phyloP scores from a whole-genome alignment of 2,329 filamentous ascomycete species.

The Ceratocystis destructans region DNA sequence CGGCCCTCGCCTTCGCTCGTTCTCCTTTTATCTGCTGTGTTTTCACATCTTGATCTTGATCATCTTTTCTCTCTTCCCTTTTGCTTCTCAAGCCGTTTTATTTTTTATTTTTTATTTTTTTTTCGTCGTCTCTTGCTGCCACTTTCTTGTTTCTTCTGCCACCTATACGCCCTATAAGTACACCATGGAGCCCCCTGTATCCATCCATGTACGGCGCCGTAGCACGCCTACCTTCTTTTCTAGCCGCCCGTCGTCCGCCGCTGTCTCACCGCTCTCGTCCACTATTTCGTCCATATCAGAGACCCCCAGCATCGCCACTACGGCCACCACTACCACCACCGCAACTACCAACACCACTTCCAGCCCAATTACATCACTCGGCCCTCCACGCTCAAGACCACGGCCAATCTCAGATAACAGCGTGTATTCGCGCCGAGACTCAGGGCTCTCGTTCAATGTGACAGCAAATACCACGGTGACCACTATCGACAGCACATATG shows the following conservation, averaged over 20 bases:
- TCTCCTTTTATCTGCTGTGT: neutral
- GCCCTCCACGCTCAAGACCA: neutral
- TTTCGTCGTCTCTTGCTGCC: neutral
- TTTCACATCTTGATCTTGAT: neutral
- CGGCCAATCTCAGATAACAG: constrained; percentile 20
- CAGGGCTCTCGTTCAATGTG: constrained; percentile 33
- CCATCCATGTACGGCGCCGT: constrained; percentile 5
- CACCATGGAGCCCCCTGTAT: constrained; percentile 5
- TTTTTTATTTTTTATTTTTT: neutral
- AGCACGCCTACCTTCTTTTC: constrained; percentile 10
- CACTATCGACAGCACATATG: constrained; percentile 24
- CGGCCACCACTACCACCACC: neutral
- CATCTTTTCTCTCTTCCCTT: neutral
- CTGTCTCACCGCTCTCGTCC: constrained; percentile 7
- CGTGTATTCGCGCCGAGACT: constrained; percentile 31
- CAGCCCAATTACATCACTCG: neutral
- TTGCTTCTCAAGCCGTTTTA: neutral
- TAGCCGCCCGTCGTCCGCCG: neutral
- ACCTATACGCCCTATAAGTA: neutral
- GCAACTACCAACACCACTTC: neutral
- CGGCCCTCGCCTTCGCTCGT: neutral
- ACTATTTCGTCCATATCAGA: constrained; percentile 13
- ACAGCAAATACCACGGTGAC: constrained; percentile 20
- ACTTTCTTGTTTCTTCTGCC: neutral
- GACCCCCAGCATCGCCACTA: constrained; percentile 9